phyloP scores from a whole-genome alignment of 345 rosid species.

The Tarenaya hassleriana region DNA sequence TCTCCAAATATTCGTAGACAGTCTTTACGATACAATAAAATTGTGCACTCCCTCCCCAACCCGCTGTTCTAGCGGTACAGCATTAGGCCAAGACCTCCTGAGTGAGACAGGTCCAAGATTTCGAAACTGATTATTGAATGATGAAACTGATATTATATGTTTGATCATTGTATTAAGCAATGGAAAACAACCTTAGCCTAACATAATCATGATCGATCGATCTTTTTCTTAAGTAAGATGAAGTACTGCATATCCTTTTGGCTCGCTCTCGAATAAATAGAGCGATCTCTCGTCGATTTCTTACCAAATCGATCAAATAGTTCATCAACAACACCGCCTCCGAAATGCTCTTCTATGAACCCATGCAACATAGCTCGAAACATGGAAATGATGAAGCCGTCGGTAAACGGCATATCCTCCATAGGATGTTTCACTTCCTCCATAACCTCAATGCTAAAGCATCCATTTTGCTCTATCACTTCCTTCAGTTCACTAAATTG shows the following conservation, averaged over 20 bases:
- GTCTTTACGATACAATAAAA: too few relatives aligned
- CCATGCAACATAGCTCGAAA: neutral
- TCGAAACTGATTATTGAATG: too few relatives aligned
- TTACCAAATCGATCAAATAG: constrained; percentile 1
- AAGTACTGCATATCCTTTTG: neutral
- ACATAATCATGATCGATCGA: too few relatives aligned
- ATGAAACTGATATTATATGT: too few relatives aligned
- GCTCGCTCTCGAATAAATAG: neutral
- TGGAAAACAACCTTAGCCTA: too few relatives aligned
- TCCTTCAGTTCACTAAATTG: neutral
- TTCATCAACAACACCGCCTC: constrained; percentile 1
- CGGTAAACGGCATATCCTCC: neutral
- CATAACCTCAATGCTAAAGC: constrained; percentile 10
- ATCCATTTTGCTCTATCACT: neutral
- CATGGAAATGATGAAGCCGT: neutral
- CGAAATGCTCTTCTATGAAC: neutral
- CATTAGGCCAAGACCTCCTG: too few relatives aligned
- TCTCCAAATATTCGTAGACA: too few relatives aligned
- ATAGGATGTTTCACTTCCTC: too few relatives aligned
- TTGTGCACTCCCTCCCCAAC: too few relatives aligned
- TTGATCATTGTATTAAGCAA: too few relatives aligned
- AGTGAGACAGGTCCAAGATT: too few relatives aligned
- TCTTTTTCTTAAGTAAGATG: neutral
- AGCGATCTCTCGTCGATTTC: neutral
- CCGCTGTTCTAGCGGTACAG: too few relatives aligned